Evolutionary conservation across 1,284 basidiomycete genomes (phyloP), one percentile per base, ranked within the genome.

Genomic region (Apiotrichum sp.): DNA sequence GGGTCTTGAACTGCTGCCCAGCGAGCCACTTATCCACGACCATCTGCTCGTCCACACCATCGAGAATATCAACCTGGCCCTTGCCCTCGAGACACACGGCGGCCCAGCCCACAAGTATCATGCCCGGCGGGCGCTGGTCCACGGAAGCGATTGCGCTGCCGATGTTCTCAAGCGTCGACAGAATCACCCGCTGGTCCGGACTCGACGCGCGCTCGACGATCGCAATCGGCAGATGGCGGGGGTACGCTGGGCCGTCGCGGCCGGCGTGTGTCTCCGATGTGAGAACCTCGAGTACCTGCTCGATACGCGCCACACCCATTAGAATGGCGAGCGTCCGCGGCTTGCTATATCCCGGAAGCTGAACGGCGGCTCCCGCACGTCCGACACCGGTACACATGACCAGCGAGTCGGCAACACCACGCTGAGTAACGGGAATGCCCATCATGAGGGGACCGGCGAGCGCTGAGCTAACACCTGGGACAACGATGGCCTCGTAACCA

Each of bases 51-150:
- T 68, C 70, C 10, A 58, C 73, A 51, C 76, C 74, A 57, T 82
- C 80, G 41, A 82, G 69, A 5, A 83, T 75, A 44, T 72, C 74
- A 42, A 81, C 75, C 39, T 79, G 77, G 2, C 82, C 82, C 47
- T 74, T 64, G 0, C 81, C 81, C 42, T 80, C 78, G 38, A 83
- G 69, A 31, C 78, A 77, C 31, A 83, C 65, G 11, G 78, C 80
- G 4, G 86, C 82, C 93, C 93, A 98, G 0, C 95, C 93, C 58
- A 98, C 82, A 31, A 97, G 81, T 68, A 98, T 87, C 88, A 98
- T 93, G 2, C 92, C 93, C 0, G 93, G 95, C 5, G 93, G 93
- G 32, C 93, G 78, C 72, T 97, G 92, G 65, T 93, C 89, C 4
- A 90, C 89, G 6, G 80, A 77, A 58, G 87, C 85, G 66, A 98